These are phyloP conservation scores for Letharia columbiana DNA, from an alignment of 495 filamentous ascomycete genomes.

Conservation along the genomic window DNA sequence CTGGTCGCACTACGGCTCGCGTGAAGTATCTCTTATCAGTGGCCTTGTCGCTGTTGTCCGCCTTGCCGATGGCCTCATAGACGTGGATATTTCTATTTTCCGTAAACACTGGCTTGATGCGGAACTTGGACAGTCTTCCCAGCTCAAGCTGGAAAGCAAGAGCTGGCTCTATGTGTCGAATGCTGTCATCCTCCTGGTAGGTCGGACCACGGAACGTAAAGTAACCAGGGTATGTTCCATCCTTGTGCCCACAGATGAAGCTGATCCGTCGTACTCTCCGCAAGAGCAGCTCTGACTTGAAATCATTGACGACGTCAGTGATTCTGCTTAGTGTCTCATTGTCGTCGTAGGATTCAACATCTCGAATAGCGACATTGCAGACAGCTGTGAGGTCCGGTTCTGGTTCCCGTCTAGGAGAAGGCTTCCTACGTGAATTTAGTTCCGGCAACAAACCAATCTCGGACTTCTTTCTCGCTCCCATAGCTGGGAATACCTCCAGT, in stretches of 20 bases:
- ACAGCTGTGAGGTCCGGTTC: slow-evolving; percentile 70
- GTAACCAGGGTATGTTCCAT: slow-evolving; percentile 93
- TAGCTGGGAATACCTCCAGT: slow-evolving; percentile 66
- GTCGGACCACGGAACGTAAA: slow-evolving; percentile 92
- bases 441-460: slow-evolving; percentile 57
- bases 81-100: slow-evolving; percentile 99
- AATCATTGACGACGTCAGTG: slow-evolving; percentile 62
- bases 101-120: slow-evolving; percentile 95
- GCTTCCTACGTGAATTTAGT: slow-evolving; percentile 62
- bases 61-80: slow-evolving; percentile 92
- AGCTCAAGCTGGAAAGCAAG: slow-evolving; percentile 97
- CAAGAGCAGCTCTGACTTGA: slow-evolving; percentile 72
- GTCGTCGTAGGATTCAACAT: slow-evolving; percentile 81
- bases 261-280: slow-evolving; percentile 81
- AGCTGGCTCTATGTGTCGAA: slow-evolving; percentile 94
- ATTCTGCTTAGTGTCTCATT: slow-evolving; percentile 69
- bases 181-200: slow-evolving; percentile 85
- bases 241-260: slow-evolving; percentile 90
- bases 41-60: slow-evolving; percentile 71
- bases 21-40: slow-evolving; percentile 89
- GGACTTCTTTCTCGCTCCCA: slow-evolving; percentile 38
- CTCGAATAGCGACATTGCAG: slow-evolving; percentile 82
- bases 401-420: slow-evolving; percentile 33
- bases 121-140: slow-evolving; percentile 87
- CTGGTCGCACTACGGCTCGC: slow-evolving; percentile 84